Evolutionary conservation across 2,329 filamentous ascomycete species (phyloP), one percentile per base, ranked within the genome.

Genomic region (Cyphellophora attinorum): DNA sequence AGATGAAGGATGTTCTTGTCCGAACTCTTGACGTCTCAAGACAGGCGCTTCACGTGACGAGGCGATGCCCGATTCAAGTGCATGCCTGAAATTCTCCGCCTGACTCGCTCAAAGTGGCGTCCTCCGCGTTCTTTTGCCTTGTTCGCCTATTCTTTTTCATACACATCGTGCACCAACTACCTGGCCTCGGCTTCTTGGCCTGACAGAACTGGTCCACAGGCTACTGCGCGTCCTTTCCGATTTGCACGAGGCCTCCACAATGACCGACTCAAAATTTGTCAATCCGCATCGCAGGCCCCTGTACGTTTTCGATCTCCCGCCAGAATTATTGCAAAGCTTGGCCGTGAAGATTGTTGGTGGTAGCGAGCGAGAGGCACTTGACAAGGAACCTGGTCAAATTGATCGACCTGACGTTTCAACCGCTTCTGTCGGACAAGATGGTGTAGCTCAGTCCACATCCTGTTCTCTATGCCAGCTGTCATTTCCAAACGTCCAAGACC

Each of bases 391-490:
- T 8, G 12, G 27, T 3, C n/a, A 29, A 37, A 13, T 39, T 50
- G 40, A 53, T 30, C 19, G 44, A n/a, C 37, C 13, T 11, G 27
- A 19, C 23, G 27, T 28, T 11, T 15, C 18, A 16, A 15, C 32
- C 11, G 11, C n/a, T 18, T 8, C 35, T 11, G 32, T 16, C 12
- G 31, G 31, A 13, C 52, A 62, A 14, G 62, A 48, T 51, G 55
- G 44, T 58, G 62, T 51, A 59, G 62, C 46, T 49, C 69, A 40
- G 6, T 72, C 82, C 5, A 86, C 83, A 39, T 74, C 85, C 11
- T 98, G 91, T 56, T 76, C 79, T 1, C 68, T 96, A 4, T 98
- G 91, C 60, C 67, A 70, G 25, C 68, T 86, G 23, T 65, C 71
- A 4, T 94, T 93, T 50, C 53, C 68, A 19, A 79, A 70, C 6